Evolutionary conservation across 768 basidiomycete genomes (phyloP).

Genomic region (Lentinula raphanica): DNA sequence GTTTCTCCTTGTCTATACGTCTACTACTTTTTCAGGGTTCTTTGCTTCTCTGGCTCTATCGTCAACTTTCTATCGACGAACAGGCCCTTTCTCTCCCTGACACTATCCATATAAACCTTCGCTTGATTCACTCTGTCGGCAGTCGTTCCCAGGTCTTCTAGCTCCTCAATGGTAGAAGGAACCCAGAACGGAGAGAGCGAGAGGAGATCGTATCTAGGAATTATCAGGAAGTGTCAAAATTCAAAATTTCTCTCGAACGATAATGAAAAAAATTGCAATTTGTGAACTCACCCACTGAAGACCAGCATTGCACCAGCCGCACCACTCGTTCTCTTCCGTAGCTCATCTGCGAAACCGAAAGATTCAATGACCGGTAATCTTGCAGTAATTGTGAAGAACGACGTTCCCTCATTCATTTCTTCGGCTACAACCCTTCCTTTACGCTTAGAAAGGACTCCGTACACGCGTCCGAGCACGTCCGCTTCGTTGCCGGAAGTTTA

Average conservation of each 20-base stretch:
- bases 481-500: conserved; percentile 37
- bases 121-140: conserved; percentile 92
- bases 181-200: conserved; percentile 98
- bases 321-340: conserved; percentile 92
- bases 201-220: conserved; percentile 78
- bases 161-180: conserved; percentile 92
- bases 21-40: conserved; percentile 71
- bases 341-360: conserved; percentile 96
- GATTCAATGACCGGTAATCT: conserved; percentile 93
- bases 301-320: conserved; percentile 97
- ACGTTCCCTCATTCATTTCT: conserved; percentile 97
- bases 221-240: not conserved
- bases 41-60: conserved; percentile 95
- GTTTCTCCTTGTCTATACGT: too few relatives aligned
- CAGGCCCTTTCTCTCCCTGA: conserved; percentile 90
- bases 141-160: conserved; percentile 96
- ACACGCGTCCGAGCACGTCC: conserved; percentile 96
- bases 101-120: conserved; percentile 85
- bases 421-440: conserved; percentile 91
- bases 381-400: conserved; percentile 89
- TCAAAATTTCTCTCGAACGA: too few relatives aligned
- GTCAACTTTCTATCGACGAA: conserved; percentile 89
- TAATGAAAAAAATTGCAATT: too few relatives aligned
- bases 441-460: conserved; percentile 88
- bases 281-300: conserved; percentile 91